Conservation (phyloP, 345 rosid species). For the Hirschfeldia incana region DNA sequence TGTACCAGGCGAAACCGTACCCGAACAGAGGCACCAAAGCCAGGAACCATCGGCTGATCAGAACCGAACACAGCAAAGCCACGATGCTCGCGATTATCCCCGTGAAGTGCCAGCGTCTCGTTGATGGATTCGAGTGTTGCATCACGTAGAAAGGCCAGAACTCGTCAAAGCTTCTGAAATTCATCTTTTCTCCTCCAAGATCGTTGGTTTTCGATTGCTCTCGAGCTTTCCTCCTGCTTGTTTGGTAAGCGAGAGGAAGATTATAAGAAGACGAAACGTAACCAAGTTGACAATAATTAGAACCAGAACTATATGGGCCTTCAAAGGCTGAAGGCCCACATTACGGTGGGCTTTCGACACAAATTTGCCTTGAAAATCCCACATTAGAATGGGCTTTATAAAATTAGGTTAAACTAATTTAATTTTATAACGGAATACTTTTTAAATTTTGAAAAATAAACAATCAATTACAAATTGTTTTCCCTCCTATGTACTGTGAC, state of each 20-base stretch:
- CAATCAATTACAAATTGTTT: neutral
- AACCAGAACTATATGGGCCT: neutral
- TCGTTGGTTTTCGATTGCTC: slow-evolving; percentile 12
- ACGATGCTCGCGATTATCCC: slow-evolving; percentile 61
- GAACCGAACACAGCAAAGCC: slow-evolving; percentile 50
- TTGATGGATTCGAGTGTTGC: slow-evolving; percentile 86
- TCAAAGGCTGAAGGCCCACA: neutral
- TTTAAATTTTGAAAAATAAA: neutral
- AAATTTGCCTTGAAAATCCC: neutral
- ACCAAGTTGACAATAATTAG: neutral
- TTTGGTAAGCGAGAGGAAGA: neutral
- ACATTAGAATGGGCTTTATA: neutral
- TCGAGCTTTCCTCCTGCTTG: neutral
- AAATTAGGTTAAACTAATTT: neutral
- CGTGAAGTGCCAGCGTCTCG: slow-evolving; percentile 86
- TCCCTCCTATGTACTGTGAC: slow-evolving; percentile 26
- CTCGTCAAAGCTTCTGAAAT: slow-evolving; percentile 91
- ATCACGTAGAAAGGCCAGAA: slow-evolving; percentile 87
- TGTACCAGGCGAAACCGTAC: slow-evolving; percentile 89
- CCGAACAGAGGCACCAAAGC: slow-evolving; percentile 67
- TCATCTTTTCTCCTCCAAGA: slow-evolving; percentile 47
- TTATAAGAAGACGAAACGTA: slow-evolving; percentile 6
- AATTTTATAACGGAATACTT: slow-evolving; percentile 12
- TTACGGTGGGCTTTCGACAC: no score
- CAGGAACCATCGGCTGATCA: slow-evolving; percentile 63